These are phyloP conservation scores for Dioscorea cayenensis DNA, from an alignment of 116 monocot genomes.

Conservation along the genomic window DNA sequence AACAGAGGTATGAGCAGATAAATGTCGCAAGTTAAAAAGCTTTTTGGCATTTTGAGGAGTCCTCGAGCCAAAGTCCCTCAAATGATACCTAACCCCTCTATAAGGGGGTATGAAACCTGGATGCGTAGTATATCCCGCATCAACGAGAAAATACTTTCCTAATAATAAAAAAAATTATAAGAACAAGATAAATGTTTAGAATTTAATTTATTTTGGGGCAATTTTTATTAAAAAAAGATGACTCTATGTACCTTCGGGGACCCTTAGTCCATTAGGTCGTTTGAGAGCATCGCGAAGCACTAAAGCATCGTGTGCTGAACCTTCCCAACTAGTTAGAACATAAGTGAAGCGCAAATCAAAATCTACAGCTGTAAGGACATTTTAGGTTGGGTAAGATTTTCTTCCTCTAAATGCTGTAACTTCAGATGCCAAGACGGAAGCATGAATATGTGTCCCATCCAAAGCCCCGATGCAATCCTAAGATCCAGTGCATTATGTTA, in stretches of 20 bases:
- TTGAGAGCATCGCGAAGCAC: slow-evolving; percentile 1
- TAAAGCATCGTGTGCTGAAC: slow-evolving; percentile 6
- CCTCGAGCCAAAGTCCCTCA: neutral
- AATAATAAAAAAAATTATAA: neutral
- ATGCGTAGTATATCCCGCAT: neutral
- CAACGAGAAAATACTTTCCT: slow-evolving; percentile 12
- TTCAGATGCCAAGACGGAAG: neutral
- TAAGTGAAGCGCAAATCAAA: slow-evolving; percentile 7
- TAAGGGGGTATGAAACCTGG: slow-evolving; percentile 9
- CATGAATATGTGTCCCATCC: slow-evolving; percentile 1
- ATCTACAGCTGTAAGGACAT: neutral
- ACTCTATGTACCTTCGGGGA: slow-evolving; percentile 4
- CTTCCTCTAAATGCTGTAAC: no score
- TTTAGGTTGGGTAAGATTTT: no score
- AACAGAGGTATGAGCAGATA: neutral
- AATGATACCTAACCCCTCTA: neutral
- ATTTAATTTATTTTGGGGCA: no score
- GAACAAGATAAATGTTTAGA: neutral
- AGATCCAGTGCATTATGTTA: no score
- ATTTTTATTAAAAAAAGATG: neutral
- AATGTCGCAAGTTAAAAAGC: slow-evolving; percentile 6
- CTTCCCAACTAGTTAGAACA: slow-evolving; percentile 13
- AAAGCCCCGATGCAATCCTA: slow-evolving; percentile 5
- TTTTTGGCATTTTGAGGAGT: neutral
- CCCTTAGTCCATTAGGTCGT: neutral